A percentile compares a stretch with the other conserved stretches of the same genome.
These are phyloP conservation scores for Tarenaya hassleriana DNA, from an alignment of 345 rosid species.

Conservation along the genomic window DNA sequence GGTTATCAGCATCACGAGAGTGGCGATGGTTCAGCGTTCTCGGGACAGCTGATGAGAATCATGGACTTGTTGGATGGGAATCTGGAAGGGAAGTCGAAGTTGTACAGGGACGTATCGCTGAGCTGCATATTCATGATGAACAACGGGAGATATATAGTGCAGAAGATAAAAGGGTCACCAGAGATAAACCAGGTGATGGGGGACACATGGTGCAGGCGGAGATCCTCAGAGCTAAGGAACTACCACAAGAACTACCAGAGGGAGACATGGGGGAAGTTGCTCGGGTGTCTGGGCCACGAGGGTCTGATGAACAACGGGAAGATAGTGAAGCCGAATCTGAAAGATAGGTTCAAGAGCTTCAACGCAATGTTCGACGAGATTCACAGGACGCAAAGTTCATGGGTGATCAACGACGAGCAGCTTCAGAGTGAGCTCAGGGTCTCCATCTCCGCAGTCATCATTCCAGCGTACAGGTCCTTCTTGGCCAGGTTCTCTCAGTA, in stretches of 20 bases:
- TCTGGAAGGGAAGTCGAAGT: slow-evolving; percentile 58
- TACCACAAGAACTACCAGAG: slow-evolving; percentile 77
- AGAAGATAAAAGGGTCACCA: slow-evolving; percentile 62
- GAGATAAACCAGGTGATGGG: slow-evolving; percentile 62
- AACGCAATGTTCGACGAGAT: slow-evolving; percentile 81
- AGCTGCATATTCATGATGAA: slow-evolving; percentile 92
- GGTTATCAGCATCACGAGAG: too few relatives aligned
- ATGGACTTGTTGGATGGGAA: slow-evolving; percentile 66
- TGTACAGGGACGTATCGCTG: slow-evolving; percentile 58
- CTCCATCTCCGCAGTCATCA: slow-evolving; percentile 65
- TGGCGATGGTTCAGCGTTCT: slow-evolving; percentile 32
- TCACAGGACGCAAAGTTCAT: slow-evolving; percentile 72
- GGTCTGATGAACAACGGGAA: slow-evolving; percentile 68
- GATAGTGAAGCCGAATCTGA: slow-evolving; percentile 64
- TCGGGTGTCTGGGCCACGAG: slow-evolving; percentile 60
- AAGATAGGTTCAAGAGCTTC: slow-evolving; percentile 87
- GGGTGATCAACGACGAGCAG: slow-evolving; percentile 90
- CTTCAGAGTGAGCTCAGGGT: slow-evolving; percentile 89
- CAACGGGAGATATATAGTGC: slow-evolving; percentile 86
- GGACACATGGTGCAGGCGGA: slow-evolving; percentile 66
- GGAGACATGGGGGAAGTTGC: slow-evolving; percentile 75
- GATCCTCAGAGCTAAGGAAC: slow-evolving; percentile 61
- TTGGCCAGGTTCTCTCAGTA: slow-evolving; percentile 65
- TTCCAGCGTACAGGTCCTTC: slow-evolving; percentile 80
- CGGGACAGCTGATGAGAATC: slow-evolving; percentile 45